Base-by-base conservation (phyloP, 2,329 filamentous ascomycete genomes). In the Nigrospora osmanthi region DNA sequence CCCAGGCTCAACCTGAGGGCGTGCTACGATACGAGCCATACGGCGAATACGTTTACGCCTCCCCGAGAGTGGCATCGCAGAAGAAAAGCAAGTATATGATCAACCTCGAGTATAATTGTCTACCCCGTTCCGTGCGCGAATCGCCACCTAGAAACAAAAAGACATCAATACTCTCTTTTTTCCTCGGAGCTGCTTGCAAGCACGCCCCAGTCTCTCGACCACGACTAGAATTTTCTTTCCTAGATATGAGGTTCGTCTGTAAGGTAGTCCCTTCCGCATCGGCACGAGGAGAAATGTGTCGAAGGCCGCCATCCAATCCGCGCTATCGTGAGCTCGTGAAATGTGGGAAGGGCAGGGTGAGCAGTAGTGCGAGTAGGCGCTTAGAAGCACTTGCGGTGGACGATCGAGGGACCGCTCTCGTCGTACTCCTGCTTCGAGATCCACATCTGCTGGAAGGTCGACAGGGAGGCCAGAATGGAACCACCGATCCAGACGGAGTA, bases 351-450 rank as follows among this genome's bases (percentile, higher is more conserved):
- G 42, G 39, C 34, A 44, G 51, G 68, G 62, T 66, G 84, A 82
- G 32, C 32, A 33, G 43, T 32, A 42, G 34, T 42, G 34, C 43
- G 28, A 42, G 31, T 38, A 40, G 28, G 40, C 40, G 47, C 85
- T 95, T 95, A 96, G 87, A 96, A 96, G 88, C 91, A 96, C 89
- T 96, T 97, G 85, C 90, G 88, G 87, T 97, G 91, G 66, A 97
- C 91, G 69, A 97, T 97, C 67, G 90, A 96, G 64, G 91, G 93
- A 77, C 91, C 91, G 73, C 86, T 93, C 89, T 97, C 93, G 80
- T 98, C 93, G 85, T 97, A 97, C 82, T 97, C 91, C 80, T 98
- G 93, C 89, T 98, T 98, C 65, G 93, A 98, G 85, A 98, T 97
- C 93, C 93, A 98, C 93, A 98, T 98, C 80, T 98, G 93, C 83